Evolutionary conservation across 1,284 basidiomycete genomes (phyloP), one percentile per base, ranked within the genome.

Genomic region (Trichosporon ovoides): DNA sequence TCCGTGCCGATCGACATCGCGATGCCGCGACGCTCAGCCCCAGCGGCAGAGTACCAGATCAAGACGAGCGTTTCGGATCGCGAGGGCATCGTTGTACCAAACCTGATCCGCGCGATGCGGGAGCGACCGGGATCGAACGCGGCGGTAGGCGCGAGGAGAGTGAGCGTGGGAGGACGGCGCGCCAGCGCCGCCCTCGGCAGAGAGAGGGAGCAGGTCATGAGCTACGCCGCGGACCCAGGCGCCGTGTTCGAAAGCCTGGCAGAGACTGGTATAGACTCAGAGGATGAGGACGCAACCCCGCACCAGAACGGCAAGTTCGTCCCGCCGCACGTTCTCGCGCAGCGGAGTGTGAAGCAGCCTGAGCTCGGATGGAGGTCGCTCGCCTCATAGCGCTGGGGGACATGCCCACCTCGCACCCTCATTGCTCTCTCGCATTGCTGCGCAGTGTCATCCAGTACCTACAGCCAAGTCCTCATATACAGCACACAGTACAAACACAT

Each of bases 51-150:
- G 33, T 48, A 48, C 22, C 68, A 77, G 58, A 62, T 66, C 55
- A 78, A 78, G 60, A 78, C 76, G 20, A 69, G 66, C 20, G 55
- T 75, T 22, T 66, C 70, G 1, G 75, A 78, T 38, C 56, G 68
- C 19, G 53, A 66, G 18, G 73, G 73, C 13, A 53, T 72, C 2
- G 52, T 76, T 1, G 75, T 78, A 7, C 75, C 74, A 2, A 62
- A 69, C 5, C 59, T 78, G 10, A 63, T 68, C n/a, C 57, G 57
- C 6, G 75, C 69, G 2, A 76, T 76, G 74, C 63, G 69, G 16
- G 65, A 75, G 16, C 56, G 57, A 1, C 56, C 53, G 16, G n/a
- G 48, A n/a, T 34, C 37, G 2, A 40, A 43, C 18, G 31, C 50
- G 10, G 37, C 36, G 19, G 19, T 50, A 24, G 43, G 50, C 20